Conservation (phyloP, 176 grass and related monocot genomes). For the Cenchrus fungigraminus region DNA sequence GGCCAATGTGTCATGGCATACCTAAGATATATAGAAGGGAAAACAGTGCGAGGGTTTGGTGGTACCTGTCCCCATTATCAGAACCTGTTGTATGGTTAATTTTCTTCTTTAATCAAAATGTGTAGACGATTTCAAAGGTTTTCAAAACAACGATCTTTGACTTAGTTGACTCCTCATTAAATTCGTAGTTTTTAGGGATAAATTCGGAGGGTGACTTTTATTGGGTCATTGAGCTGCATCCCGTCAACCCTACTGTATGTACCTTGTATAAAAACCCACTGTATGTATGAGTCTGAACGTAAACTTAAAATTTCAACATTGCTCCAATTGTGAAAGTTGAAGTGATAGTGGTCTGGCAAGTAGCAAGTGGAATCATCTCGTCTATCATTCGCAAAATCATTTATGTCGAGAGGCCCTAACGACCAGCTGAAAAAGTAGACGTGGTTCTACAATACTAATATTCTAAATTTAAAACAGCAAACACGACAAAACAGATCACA, state of each 20-base stretch:
- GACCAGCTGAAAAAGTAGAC: background rate
- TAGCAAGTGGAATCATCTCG: background rate
- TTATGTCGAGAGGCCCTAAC: background rate
- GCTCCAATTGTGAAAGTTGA: background rate
- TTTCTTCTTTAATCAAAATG: background rate
- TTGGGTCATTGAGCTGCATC: too few relatives aligned
- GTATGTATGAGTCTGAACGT: background rate
- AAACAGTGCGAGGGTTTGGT: background rate
- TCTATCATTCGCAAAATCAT: background rate
- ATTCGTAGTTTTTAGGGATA: too few relatives aligned
- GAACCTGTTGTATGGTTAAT: background rate
- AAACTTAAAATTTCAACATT: background rate
- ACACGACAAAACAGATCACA: background rate
- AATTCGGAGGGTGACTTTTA: too few relatives aligned
- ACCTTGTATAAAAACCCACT: too few relatives aligned
- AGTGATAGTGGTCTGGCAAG: background rate
- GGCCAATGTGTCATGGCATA: background rate
- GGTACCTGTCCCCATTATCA: background rate
- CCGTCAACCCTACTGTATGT: too few relatives aligned
- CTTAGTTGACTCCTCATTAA: too few relatives aligned
- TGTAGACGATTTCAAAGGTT: too few relatives aligned
- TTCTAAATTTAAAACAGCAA: background rate
- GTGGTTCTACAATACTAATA: background rate
- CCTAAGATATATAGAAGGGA: background rate
- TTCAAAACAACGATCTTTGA: too few relatives aligned